Evolutionary conservation across 176 grass and related monocot species (phyloP), one percentile per base, ranked within the genome.

Genomic region (Olyra latifolia): DNA sequence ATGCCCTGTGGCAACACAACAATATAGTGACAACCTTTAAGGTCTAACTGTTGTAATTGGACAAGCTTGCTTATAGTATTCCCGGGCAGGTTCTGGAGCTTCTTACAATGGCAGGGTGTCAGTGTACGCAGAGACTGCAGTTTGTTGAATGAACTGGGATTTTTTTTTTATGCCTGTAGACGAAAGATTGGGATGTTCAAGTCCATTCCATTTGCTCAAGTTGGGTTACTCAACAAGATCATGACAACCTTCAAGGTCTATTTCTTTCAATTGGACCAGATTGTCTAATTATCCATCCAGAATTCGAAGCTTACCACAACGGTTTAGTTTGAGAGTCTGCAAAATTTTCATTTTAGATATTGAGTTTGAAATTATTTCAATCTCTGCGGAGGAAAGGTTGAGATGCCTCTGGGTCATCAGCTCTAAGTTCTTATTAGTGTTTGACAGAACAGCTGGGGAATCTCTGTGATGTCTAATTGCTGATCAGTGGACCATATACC

Each of bases 191-290:
- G 71, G 25, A 61, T 60, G 48, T 7, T 62, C 66, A 49, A 81
- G 66, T 1, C 0, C 61, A 27, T 16, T 81, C 55, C 71, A 61
- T 45, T 49, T 71, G 22, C 27, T 4, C 19, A 81, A 16, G 67
- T 62, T 54, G 38, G 79, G 79, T 43, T 72, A 16, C 2, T 81
- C 41, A 1, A 38, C 20, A 23, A 81, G 67, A 14, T 25, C 14
- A 2, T 10, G 58, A 25, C 79, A 81, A 8, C 79, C 67, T 49
- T 81, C 42, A 49, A 81, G 66, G 28, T 81, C 79, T n/a, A 72
- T 4, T 28, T 72, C 61, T 0, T 62, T 54, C 49, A 81, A 10
- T 2, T 8, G 0, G 1, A 16, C 0, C 4, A 72, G 79, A 1
- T 49, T 81, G 49, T 20, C n/a, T 9, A 4, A 57, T 7, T 57